These are phyloP conservation scores for Thalassiosira exigua DNA, from an alignment of 352 stramenopile genomes.

Conservation along the genomic window DNA sequence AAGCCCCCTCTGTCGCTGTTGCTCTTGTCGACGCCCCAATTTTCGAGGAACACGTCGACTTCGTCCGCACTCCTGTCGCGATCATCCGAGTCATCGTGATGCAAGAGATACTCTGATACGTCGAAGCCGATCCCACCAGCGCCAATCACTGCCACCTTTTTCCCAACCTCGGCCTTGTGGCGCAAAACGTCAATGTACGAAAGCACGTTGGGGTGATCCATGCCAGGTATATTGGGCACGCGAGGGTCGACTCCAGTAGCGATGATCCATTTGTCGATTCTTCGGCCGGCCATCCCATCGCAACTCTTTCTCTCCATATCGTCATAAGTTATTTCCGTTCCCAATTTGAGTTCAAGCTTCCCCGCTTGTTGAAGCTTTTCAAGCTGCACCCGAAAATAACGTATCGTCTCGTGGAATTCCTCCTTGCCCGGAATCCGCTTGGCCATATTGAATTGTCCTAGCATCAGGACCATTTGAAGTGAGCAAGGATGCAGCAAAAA, in stretches of 20 bases:
- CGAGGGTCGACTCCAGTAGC: constrained; percentile 94
- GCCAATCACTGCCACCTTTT: constrained; percentile 94
- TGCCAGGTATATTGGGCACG: constrained; percentile 88
- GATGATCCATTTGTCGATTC: constrained; percentile 93
- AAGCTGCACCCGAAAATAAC: no score
- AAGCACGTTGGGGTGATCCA: constrained; percentile 90
- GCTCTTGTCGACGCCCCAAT: constrained; percentile 93
- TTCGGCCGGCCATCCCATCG: no score
- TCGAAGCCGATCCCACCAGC: constrained; percentile 98
- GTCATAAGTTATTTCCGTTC: no score
- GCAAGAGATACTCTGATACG: constrained; percentile 93
- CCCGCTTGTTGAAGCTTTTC: no score
- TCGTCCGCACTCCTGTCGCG: constrained; percentile 68
- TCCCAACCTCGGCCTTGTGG: constrained; percentile 88
- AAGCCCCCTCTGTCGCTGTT: no score
- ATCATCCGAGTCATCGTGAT: constrained; percentile 75
- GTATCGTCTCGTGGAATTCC: no score
- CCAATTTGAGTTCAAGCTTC: no score
- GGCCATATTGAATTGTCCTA: no score
- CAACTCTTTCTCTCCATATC: no score
- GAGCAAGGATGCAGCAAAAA: no score
- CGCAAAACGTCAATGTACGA: constrained; percentile 96
- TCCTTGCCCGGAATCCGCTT: no score
- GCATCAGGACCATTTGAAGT: no score
- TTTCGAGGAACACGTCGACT: constrained; percentile 89